phyloP scores from a whole-genome alignment of 208 protist species.

The Crithidia mellificae region DNA sequence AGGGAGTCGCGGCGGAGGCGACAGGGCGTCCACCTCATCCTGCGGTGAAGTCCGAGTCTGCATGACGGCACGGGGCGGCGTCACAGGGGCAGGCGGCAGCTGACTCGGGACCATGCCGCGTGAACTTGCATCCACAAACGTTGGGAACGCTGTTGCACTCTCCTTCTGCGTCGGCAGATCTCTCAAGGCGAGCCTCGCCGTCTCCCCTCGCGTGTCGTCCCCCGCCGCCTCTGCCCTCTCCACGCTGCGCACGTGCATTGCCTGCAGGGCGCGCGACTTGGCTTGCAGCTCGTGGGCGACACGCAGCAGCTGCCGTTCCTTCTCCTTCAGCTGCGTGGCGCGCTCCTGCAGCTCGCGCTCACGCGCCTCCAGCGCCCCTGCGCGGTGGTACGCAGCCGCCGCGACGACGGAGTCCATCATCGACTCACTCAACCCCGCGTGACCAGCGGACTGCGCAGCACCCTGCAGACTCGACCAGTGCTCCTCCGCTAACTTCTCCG shows the following conservation, averaged over 20 bases:
- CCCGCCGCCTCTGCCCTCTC: background rate
- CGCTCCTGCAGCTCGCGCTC: conserved; percentile 34
- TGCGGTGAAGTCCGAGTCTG: too few species aligned
- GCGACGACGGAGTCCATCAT: background rate
- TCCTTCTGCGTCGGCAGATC: too few species aligned
- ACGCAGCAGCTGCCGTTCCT: conserved; percentile 44
- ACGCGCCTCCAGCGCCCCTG: conserved; percentile 8
- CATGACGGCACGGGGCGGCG: too few species aligned
- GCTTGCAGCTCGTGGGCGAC: conserved; percentile 39
- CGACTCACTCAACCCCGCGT: background rate
- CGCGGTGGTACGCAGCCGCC: background rate
- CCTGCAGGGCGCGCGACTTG: conserved; percentile 38
- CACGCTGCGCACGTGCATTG: conserved; percentile 11
- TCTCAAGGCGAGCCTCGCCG: background rate
- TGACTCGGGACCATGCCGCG: too few species aligned
- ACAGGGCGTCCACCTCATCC: too few species aligned
- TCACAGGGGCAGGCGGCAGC: too few species aligned
- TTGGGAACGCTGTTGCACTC: too few species aligned
- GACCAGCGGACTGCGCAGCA: background rate
- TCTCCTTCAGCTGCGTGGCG: conserved; percentile 31
- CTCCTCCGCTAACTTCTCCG: conserved; percentile 8
- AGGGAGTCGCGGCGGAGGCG: too few species aligned
- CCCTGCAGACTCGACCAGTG: too few species aligned
- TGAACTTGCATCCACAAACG: too few species aligned
- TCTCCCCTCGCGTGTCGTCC: background rate